Base-by-base conservation (phyloP, 306 rosid genomes). In the Glycine tomentella region DNA sequence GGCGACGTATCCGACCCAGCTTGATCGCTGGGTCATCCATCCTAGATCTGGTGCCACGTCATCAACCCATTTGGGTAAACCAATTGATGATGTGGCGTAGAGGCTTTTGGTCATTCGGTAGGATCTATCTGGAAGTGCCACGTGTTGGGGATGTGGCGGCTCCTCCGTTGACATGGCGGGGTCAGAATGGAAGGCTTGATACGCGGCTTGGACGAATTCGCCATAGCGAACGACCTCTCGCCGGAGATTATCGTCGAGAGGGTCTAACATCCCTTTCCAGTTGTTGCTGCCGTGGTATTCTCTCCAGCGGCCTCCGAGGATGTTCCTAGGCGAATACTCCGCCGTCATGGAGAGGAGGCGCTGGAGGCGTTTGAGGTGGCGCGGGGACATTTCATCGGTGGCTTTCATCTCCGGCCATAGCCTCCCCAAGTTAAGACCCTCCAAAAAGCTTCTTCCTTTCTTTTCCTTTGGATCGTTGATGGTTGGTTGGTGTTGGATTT, bases 1-100 rank as follows among this genome's bases (percentile, higher is more conserved):
- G 0, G 99, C 98, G 0, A 96, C 94, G 71, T 85, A 96, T 0
- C 99, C 99, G 20, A 96, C 49, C 97, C 99, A 93, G 66, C 99
- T 93, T 0, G 98, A 96, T 31, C 98, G 89, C 75, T 96, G 99
- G 65, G 93, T 93, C 99, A 96, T 96, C 99, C 99, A 95, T 0
- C 94, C 91, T 2, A 95, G 96, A 75, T 96, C 99, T 10, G 99
- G 98, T 0, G 97, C 97, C 12, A 85, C 88, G 0, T 89, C 92
- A 2, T 95, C 99, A 0, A 95, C 85, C 99, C 97, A 95, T 2
- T 85, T 77, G 0, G 99, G 99, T 45, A 96, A 56, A 0, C 97
- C 97, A 15, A 96, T 76, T 0, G 98, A 91, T 38, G 99, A 90
- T 1, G 99, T 96, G 69, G 97, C 98, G 2, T 93, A 96, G n/a